Evolutionary conservation across 2,329 filamentous ascomycete genomes (phyloP).

Genomic region (Microdochium bolleyi): DNA sequence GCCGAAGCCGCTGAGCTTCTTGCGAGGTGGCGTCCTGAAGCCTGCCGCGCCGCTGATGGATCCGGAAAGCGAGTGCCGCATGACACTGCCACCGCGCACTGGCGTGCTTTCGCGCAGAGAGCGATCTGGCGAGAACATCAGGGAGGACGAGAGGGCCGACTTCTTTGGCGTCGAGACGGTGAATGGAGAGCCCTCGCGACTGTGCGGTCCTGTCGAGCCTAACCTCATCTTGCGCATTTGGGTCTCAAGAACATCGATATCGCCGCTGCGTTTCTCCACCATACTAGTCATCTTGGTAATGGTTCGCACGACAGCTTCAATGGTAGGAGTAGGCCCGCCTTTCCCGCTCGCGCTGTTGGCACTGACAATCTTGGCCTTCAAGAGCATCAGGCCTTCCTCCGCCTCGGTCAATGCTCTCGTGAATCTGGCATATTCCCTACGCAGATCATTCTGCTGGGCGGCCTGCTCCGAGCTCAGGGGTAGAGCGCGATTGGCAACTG

Average conservation of each 20-base stretch:
- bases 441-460: conserved; percentile 75
- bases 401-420: conserved; percentile 67
- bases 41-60: conserved; percentile 26
- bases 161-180: conserved; percentile 21
- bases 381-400: conserved; percentile 71
- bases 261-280: conserved; percentile 83
- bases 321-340: conserved; percentile 54
- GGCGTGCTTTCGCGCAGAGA: conserved; percentile 27
- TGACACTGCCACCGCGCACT: conserved; percentile 19
- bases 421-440: conserved; percentile 66
- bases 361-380: conserved; percentile 69
- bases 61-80: conserved; percentile 33
- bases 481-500: conserved; percentile 56
- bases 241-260: conserved; percentile 82
- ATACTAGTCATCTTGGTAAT: conserved; percentile 89
- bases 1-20: conserved; percentile 55
- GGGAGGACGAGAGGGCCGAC: conserved; percentile 12
- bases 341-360: conserved; percentile 41
- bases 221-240: conserved; percentile 71
- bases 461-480: conserved; percentile 80
- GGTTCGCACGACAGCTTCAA: conserved; percentile 86
- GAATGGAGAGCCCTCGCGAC: conserved; percentile 32
- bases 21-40: conserved; percentile 40
- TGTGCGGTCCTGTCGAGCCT: conserved; percentile 31
- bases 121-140: conserved; percentile 29